phyloP scores from a whole-genome alignment of 495 filamentous ascomycete genomes.

The Neurospora sp. region DNA sequence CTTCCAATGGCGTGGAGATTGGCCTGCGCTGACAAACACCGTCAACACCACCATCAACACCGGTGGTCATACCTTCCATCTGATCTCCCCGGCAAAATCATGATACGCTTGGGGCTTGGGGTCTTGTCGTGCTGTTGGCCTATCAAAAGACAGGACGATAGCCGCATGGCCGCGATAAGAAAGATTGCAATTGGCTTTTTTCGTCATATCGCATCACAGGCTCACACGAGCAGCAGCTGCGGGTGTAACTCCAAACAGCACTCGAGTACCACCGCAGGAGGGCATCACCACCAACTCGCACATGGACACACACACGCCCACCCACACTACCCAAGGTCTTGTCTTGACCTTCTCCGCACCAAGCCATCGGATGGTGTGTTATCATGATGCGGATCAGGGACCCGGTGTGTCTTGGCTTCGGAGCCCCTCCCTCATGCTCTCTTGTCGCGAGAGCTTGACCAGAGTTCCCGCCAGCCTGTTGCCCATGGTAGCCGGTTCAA shows the following conservation, averaged over 20 bases:
- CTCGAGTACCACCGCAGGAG: background rate
- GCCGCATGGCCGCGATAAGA: constrained; percentile 24
- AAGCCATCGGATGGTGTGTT: background rate
- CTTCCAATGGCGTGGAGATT: background rate
- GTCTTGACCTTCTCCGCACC: background rate
- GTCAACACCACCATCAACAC: background rate
- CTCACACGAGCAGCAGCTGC: constrained; percentile 1
- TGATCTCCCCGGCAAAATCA: constrained; percentile 10
- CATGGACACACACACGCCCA: background rate
- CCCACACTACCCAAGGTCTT: background rate
- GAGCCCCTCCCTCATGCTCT: background rate
- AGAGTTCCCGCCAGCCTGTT: background rate
- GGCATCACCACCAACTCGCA: background rate
- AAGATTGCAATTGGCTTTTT: constrained; percentile 15
- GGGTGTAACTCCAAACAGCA: background rate
- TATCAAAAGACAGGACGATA: constrained; percentile 6
- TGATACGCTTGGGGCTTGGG: background rate
- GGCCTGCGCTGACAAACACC: background rate
- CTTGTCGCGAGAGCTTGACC: background rate
- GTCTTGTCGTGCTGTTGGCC: background rate
- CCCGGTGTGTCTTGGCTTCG: background rate
- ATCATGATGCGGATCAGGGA: background rate
- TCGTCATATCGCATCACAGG: constrained; percentile 25
- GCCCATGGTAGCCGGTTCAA: background rate
- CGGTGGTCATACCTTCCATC: background rate